Percentiles rank a stretch among this genome's conserved stretches.
Conservation (phyloP, 2,329 filamentous ascomycete genomes). For the Xylariaceae sp. region DNA sequence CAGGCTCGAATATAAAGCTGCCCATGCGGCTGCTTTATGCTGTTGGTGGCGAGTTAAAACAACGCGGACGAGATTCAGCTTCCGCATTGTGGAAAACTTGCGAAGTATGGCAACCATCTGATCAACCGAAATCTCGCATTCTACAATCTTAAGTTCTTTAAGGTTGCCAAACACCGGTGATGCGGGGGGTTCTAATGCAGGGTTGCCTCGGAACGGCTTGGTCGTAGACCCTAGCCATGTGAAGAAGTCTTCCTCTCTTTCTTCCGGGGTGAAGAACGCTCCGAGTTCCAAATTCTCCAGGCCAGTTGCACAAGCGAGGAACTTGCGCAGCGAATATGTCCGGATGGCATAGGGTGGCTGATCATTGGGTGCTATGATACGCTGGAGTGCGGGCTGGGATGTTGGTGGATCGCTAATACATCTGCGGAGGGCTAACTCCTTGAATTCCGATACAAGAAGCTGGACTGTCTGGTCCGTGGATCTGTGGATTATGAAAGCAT, state of each 20-base stretch:
- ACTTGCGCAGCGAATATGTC: conserved; percentile 5
- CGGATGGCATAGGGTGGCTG: not conserved
- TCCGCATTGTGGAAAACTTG: conserved; percentile 8
- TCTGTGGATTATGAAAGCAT: conserved; percentile 6
- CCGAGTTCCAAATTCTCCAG: conserved; percentile 3
- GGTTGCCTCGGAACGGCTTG: conserved; percentile 1
- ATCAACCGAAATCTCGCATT: not conserved
- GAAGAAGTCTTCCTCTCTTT: conserved; percentile 4
- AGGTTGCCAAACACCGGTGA: conserved; percentile 7
- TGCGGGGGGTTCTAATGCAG: conserved; percentile 2
- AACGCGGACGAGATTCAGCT: conserved; percentile 2
- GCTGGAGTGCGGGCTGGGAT: too few species aligned
- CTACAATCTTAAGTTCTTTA: conserved; percentile 2
- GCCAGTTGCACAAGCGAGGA: conserved; percentile 4
- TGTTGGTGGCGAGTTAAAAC: not conserved
- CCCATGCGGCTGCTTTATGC: too few species aligned
- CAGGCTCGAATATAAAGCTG: not conserved
- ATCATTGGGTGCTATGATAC: conserved; percentile 1
- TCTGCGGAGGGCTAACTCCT: conserved; percentile 3
- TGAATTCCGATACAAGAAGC: conserved; percentile 5
- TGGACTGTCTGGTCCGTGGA: conserved; percentile 5
- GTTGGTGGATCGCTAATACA: not conserved
- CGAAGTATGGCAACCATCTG: conserved; percentile 3
- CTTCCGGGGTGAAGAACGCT: not conserved
- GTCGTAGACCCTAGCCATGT: conserved; percentile 5